Conservation (phyloP, 371 early-diverging fungal species). For the Apophysomyces ossiformis region DNA sequence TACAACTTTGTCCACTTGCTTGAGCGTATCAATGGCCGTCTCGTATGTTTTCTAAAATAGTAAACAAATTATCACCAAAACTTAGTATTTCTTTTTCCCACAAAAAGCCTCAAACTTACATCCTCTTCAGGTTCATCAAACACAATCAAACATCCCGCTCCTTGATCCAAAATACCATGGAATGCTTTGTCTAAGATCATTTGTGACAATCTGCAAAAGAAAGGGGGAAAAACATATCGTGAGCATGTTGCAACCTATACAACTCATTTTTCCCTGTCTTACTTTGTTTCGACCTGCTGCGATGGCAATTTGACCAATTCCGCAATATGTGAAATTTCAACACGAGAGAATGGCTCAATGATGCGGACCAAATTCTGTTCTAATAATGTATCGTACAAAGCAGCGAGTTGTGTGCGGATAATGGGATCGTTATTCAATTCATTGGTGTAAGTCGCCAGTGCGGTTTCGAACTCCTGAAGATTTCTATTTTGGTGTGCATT, state of each 20-base stretch:
- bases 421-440: constrained; percentile 93
- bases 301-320: constrained; percentile 90
- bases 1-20: constrained; percentile 94
- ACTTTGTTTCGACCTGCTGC: constrained; percentile 91
- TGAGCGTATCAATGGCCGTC: constrained; percentile 91
- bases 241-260: background rate
- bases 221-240: background rate
- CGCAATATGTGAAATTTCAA: constrained; percentile 96
- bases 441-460: constrained; percentile 82
- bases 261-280: constrained; percentile 10
- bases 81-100: background rate
- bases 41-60: constrained; percentile 83
- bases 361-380: constrained; percentile 97
- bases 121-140: constrained; percentile 91
- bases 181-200: constrained; percentile 99
- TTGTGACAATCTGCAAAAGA: constrained; percentile 76
- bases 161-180: constrained; percentile 97
- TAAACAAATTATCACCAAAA: background rate
- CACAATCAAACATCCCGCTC: constrained; percentile 91
- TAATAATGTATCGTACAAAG: constrained; percentile 95
- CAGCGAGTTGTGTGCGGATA: constrained; percentile 87
- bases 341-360: constrained; percentile 98
- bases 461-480: constrained; percentile 91
- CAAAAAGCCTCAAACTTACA: constrained; percentile 47
- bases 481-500: constrained; percentile 93